Conservation (phyloP, 116 monocot genomes). For the Posidonia oceanica region DNA sequence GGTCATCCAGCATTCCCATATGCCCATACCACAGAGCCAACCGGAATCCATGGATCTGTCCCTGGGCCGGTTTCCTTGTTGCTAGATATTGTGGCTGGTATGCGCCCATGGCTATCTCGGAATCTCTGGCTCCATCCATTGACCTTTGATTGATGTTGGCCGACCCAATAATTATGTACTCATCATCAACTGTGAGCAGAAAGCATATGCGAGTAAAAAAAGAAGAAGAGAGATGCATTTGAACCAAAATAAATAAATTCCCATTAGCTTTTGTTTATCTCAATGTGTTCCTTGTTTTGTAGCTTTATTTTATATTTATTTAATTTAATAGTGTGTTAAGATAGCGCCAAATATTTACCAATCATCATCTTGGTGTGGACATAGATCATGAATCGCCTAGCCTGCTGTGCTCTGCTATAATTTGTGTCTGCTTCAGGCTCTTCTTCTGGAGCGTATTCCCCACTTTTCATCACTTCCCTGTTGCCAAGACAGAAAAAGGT, state of each 20-base stretch:
- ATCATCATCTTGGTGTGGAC: conserved; percentile 60
- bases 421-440: conserved; percentile 33
- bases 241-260: too few relatives aligned
- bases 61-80: conserved; percentile 22
- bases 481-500: conserved; percentile 59
- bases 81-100: conserved; percentile 48
- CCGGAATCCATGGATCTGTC: conserved; percentile 52
- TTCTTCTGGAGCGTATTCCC: conserved; percentile 32
- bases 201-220: neutral
- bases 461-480: conserved; percentile 30
- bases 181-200: conserved; percentile 41
- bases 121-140: conserved; percentile 54
- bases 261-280: too few relatives aligned
- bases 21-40: conserved; percentile 55
- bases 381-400: conserved; percentile 62
- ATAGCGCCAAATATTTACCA: conserved; percentile 13
- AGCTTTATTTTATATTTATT: neutral
- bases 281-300: too few relatives aligned
- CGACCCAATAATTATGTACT: conserved; percentile 63
- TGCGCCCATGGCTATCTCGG: conserved; percentile 63
- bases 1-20: conserved; percentile 25
- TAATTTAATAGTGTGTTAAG: neutral
- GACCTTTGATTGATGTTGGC: conserved; percentile 76
- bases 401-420: conserved; percentile 39
- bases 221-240: too few relatives aligned